Evolutionary conservation across 2,329 filamentous ascomycete species (phyloP).

Genomic region (Thermoascus crustaceus): DNA sequence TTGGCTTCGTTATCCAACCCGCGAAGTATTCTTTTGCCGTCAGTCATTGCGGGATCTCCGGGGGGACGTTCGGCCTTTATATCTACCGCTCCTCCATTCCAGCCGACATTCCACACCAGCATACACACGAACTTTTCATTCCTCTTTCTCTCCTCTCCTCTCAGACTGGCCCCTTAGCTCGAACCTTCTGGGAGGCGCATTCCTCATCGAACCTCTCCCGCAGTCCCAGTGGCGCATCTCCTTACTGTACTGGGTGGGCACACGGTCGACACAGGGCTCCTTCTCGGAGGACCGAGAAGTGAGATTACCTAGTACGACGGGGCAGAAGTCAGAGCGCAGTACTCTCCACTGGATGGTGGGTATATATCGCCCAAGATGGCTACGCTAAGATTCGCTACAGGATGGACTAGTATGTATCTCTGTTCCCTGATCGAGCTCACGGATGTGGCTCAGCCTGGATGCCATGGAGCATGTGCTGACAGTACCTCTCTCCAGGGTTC

Average conservation of each 20-base stretch:
- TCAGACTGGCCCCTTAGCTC: no score
- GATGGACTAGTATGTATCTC: slow-evolving; percentile 27
- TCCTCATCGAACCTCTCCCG: no score
- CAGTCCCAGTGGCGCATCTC: no score
- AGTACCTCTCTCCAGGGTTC: slow-evolving; percentile 37
- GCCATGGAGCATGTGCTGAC: background rate
- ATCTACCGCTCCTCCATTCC: no score
- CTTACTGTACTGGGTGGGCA: slow-evolving; percentile 5
- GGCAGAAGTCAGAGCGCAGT: slow-evolving; percentile 4
- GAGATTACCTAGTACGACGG: slow-evolving; percentile 16
- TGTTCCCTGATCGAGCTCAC: background rate
- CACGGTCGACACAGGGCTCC: slow-evolving; percentile 18
- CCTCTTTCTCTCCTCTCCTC: no score
- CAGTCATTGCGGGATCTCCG: no score
- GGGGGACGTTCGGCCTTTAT: no score
- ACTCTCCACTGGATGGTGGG: slow-evolving; percentile 35
- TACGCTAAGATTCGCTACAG: slow-evolving; percentile 19
- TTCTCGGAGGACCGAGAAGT: slow-evolving; percentile 35
- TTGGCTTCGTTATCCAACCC: no score
- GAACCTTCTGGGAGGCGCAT: no score
- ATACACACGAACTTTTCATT: no score
- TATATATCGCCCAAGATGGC: slow-evolving; percentile 18
- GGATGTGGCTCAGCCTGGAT: background rate
- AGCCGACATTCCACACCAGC: no score
- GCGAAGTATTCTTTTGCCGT: no score